Percentiles rank a stretch among this genome's conserved stretches.
These are phyloP conservation scores for Marchantia polymorpha DNA, from an alignment of 225 moss, liverwort and hornwort species.

Conservation along the genomic window DNA sequence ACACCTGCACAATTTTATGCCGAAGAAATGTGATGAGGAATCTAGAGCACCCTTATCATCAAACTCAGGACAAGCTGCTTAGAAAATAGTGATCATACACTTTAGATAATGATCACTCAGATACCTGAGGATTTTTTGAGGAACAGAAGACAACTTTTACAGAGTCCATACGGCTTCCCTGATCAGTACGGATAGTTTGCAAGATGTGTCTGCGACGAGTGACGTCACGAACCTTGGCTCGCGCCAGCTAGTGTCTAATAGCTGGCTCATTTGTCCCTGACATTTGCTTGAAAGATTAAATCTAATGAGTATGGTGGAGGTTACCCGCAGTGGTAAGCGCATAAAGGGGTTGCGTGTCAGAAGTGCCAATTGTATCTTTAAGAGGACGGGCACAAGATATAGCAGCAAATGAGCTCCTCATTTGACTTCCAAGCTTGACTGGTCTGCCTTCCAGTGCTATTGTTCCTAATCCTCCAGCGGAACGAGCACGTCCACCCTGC, in stretches of 20 bases:
- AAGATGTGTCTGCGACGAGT: no score
- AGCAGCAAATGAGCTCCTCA: slow-evolving; percentile 68
- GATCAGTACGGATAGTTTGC: no score
- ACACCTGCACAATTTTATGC: slow-evolving; percentile 50
- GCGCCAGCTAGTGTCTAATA: background rate
- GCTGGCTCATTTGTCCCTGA: background rate
- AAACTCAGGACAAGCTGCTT: background rate
- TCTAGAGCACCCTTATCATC: background rate
- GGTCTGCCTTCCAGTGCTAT: slow-evolving; percentile 64
- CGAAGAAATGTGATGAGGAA: slow-evolving; percentile 1
- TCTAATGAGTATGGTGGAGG: background rate
- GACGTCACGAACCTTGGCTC: background rate
- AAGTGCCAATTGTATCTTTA: slow-evolving; percentile 48
- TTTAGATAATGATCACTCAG: background rate
- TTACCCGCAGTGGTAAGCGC: slow-evolving; percentile 65
- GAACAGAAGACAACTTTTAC: no score
- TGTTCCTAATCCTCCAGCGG: slow-evolving; percentile 58
- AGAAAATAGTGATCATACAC: background rate
- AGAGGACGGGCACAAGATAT: slow-evolving; percentile 57
- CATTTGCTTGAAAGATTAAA: background rate
- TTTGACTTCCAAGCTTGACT: slow-evolving; percentile 74
- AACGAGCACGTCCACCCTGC: slow-evolving; percentile 50
- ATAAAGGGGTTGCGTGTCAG: slow-evolving; percentile 69
- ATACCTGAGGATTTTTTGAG: no score
- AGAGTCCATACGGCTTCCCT: no score